Base-by-base conservation (phyloP, 2,329 filamentous ascomycete species). In the Ceratocystis ficicola region DNA sequence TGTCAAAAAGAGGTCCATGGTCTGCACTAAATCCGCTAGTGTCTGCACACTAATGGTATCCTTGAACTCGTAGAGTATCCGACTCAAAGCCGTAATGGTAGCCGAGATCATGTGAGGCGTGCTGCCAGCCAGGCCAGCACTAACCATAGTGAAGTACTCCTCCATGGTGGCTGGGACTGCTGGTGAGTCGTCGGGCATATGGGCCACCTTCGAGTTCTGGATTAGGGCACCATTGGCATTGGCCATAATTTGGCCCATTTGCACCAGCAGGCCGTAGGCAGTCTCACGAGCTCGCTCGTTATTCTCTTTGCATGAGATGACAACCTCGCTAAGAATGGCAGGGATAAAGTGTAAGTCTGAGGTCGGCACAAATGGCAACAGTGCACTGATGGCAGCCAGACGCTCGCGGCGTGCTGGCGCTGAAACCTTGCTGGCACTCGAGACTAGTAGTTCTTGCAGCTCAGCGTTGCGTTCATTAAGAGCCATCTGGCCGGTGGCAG, bases 61-160 rank as follows among this genome's bases (percentile, higher is more conserved):
- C 70, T 90, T 87, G 79, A 95, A 99, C 73, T 96, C 89, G 76
- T 92, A 97, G 36, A 99, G 83, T 30, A 96, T 86, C n/a, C 94
- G 85, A 15, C 91, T 94, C 46, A 99, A 83, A 15, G 94, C 93
- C 0, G 91, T 97, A 73, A 99, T 92, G n/a, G 90, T 91, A 0
- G 94, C 94, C 5, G 90, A 95, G 69, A 97, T 92, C 91, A 97
- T 96, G 77, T 97, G 93, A 41, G 94, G 92, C 10, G 91, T 93
- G 71, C 87, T 88, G 66, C 92, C 93, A 1, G 93, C 94, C 64
- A 99, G 83, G 77, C 94, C 94, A 62, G 94, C 94, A 70, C 90
- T 95, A 36, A 97, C 89, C 94, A 99, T 99, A 65, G 93, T 96
- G 78, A 97, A 90, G 77, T 91, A 97, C 75, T 97, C 94, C 72